Conservation (phyloP, 2,329 filamentous ascomycete species). For the Trichoderma breve region DNA sequence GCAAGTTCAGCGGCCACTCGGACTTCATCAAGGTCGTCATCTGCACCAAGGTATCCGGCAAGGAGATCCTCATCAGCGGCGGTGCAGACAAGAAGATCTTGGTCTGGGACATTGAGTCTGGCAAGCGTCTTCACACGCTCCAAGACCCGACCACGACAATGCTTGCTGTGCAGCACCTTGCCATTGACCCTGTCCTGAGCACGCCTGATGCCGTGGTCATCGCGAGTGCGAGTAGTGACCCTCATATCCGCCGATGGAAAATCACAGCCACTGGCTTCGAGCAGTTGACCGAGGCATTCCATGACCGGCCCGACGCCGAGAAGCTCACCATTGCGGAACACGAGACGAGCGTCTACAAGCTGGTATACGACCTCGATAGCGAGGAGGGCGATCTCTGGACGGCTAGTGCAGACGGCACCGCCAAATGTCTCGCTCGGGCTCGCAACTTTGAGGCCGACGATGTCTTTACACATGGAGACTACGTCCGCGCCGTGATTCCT, state of each 20-base stretch:
- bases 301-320: conserved; percentile 40
- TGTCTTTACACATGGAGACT: conserved; percentile 76
- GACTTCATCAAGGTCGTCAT: conserved; percentile 90
- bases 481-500: conserved; percentile 78
- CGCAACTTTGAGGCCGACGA: conserved; percentile 71
- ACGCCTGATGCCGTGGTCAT: conserved; percentile 53
- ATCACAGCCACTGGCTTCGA: conserved; percentile 53
- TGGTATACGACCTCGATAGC: conserved; percentile 65
- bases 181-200: conserved; percentile 65
- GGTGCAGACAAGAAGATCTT: conserved; percentile 78
- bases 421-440: conserved; percentile 71
- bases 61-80: conserved; percentile 67
- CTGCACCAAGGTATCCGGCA: conserved; percentile 58
- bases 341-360: conserved; percentile 84
- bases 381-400: conserved; percentile 82
- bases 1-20: conserved; percentile 69
- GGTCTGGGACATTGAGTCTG: conserved; percentile 74
- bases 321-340: conserved; percentile 68
- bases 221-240: conserved; percentile 78
- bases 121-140: conserved; percentile 68
- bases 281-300: conserved; percentile 51
- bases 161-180: conserved; percentile 78
- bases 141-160: conserved; percentile 68
- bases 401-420: conserved; percentile 84
- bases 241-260: conserved; percentile 75